Evolutionary conservation across 306 rosid genomes (phyloP).

Genomic region (Trifolium pratense): DNA sequence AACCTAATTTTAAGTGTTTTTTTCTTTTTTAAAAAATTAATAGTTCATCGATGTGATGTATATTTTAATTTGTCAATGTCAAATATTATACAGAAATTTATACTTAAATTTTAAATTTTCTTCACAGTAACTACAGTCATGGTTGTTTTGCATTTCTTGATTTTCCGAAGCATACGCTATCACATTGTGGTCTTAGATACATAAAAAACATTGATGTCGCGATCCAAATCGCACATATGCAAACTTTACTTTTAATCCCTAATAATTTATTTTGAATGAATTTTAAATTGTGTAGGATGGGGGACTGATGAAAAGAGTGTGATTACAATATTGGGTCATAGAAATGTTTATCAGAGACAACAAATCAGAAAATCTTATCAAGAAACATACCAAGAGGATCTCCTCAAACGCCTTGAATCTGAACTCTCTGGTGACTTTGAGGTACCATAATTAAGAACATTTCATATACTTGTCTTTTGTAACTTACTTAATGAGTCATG

Average conservation of each 20-base stretch:
- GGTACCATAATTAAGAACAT: constrained; percentile 45
- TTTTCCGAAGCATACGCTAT: not conserved
- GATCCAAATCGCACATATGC: not conserved
- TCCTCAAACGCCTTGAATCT: constrained; percentile 75
- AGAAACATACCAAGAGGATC: constrained; percentile 59
- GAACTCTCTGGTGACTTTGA: constrained; percentile 81
- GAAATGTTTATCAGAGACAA: constrained; percentile 72
- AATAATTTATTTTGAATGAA: not conserved
- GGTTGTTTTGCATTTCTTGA: not conserved
- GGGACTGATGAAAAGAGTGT: constrained; percentile 81
- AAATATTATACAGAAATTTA: no score
- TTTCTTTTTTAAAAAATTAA: no score
- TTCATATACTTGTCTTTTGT: constrained; percentile 22
- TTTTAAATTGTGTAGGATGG: constrained; percentile 60
- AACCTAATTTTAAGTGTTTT: no score
- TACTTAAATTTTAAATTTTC: no score
- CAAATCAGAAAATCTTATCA: constrained; percentile 69
- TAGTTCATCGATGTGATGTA: no score
- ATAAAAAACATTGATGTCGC: not conserved
- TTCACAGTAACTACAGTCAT: no score
- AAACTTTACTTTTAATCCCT: not conserved
- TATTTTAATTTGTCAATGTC: no score
- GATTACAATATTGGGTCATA: constrained; percentile 59
- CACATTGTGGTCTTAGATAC: not conserved
- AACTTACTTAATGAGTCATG: not conserved